These are phyloP conservation scores for Cladosporium sp. DNA, from an alignment of 2,329 filamentous ascomycete genomes.

Conservation along the genomic window DNA sequence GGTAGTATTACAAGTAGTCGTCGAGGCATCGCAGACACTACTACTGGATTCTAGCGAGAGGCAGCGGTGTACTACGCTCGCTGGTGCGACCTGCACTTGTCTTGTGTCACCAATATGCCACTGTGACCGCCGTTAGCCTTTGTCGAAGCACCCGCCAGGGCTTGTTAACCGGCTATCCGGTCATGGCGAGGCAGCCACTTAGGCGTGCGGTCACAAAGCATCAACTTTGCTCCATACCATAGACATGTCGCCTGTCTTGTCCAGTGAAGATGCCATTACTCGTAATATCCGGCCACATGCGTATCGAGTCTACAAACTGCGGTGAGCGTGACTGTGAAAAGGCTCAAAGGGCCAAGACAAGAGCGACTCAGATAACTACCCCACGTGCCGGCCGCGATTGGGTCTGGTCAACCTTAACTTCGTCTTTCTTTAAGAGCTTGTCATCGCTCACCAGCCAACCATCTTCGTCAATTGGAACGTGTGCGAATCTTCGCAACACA, in stretches of 20 bases:
- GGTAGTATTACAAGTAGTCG: background rate
- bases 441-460: constrained; percentile 11
- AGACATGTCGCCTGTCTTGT: background rate
- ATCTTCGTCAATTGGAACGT: constrained; percentile 5
- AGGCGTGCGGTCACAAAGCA: background rate
- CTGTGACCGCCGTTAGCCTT: background rate
- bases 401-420: constrained; percentile 5
- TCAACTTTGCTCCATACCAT: background rate
- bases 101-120: background rate
- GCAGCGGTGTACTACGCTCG: background rate
- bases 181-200: background rate
- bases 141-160: background rate
- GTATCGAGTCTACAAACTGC: background rate
- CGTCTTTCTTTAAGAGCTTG: constrained; percentile 3
- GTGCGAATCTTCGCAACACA: background rate
- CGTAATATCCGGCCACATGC: background rate
- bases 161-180: background rate
- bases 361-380: background rate
- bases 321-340: constrained; percentile 3
- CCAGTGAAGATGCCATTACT: background rate
- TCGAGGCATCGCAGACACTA: background rate
- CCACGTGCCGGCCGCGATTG: constrained; percentile 8
- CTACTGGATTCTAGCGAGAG: too few relatives aligned
- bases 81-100: background rate
- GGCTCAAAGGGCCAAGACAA: background rate